Evolutionary conservation across 73 alveolate species (phyloP).

Genomic region (Halteria grandinella): DNA sequence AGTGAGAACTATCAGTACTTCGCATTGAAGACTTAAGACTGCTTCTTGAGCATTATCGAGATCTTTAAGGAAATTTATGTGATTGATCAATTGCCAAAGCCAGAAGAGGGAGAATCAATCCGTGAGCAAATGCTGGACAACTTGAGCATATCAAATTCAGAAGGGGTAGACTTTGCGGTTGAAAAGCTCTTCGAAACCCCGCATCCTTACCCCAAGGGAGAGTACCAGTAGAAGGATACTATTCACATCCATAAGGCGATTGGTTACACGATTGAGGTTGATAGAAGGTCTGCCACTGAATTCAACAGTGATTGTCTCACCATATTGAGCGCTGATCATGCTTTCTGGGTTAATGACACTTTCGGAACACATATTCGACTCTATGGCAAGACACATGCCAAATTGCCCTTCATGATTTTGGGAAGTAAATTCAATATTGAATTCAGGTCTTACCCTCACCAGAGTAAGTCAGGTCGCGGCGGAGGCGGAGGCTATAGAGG

Average conservation of each 20-base stretch:
- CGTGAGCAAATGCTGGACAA: constrained; percentile 29
- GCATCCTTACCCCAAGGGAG: constrained; percentile 92
- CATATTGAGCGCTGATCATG: constrained; percentile 53
- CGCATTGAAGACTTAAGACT: constrained; percentile 1
- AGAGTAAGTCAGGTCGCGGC: constrained; percentile 5
- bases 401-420: constrained; percentile 70
- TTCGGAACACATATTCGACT: constrained; percentile 75
- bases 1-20: background rate
- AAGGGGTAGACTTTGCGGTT: constrained; percentile 85
- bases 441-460: constrained; percentile 75
- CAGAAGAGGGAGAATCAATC: background rate
- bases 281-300: constrained; percentile 84
- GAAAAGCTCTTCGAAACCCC: constrained; percentile 89
- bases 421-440: constrained; percentile 80
- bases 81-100: background rate
- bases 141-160: constrained; percentile 30
- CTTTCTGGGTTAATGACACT: constrained; percentile 72
- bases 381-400: constrained; percentile 85
- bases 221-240: constrained; percentile 67
- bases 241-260: constrained; percentile 85
- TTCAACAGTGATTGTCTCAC: constrained; percentile 57
- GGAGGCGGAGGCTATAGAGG: constrained; percentile 68
- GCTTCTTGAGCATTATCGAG: constrained; percentile 15
- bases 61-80: background rate
- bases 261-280: constrained; percentile 80